Percentiles rank a stretch among this genome's conserved stretches.
These are phyloP conservation scores for Neurospora tetraspora DNA, from an alignment of 495 filamentous ascomycete species.

Conservation along the genomic window DNA sequence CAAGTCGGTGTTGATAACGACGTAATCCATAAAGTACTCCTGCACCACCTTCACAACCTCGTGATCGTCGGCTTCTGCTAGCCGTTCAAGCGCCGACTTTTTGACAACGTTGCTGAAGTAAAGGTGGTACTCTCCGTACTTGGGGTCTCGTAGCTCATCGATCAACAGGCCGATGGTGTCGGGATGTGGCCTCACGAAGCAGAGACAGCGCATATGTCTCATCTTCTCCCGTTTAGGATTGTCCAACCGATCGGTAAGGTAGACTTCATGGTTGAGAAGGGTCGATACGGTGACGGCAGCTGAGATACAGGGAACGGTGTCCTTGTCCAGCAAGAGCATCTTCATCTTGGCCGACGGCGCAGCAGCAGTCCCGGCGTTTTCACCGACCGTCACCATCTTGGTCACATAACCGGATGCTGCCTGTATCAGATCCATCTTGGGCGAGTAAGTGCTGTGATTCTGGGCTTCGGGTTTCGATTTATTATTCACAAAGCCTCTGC, in stretches of 20 bases:
- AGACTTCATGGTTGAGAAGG: constrained; percentile 94
- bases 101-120: constrained; percentile 96
- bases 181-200: constrained; percentile 83
- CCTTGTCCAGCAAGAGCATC: constrained; percentile 87
- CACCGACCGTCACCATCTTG: constrained; percentile 90
- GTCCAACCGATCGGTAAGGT: constrained; percentile 91
- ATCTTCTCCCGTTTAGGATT: constrained; percentile 91
- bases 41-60: constrained; percentile 89
- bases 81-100: constrained; percentile 88
- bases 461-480: neutral
- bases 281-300: constrained; percentile 92
- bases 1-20: constrained; percentile 89
- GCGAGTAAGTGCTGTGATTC: neutral
- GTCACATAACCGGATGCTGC: constrained; percentile 91
- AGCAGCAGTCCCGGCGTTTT: constrained; percentile 45
- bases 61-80: constrained; percentile 96
- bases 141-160: constrained; percentile 91
- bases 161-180: constrained; percentile 88
- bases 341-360: constrained; percentile 92
- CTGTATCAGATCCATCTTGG: constrained; percentile 81
- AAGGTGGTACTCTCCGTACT: constrained; percentile 95
- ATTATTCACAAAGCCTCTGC: neutral
- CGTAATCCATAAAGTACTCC: constrained; percentile 91
- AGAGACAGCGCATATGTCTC: constrained; percentile 89
- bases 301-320: constrained; percentile 89